Evolutionary conservation across 768 basidiomycete genomes (phyloP).

Genomic region (Kwoniella dendrophila): DNA sequence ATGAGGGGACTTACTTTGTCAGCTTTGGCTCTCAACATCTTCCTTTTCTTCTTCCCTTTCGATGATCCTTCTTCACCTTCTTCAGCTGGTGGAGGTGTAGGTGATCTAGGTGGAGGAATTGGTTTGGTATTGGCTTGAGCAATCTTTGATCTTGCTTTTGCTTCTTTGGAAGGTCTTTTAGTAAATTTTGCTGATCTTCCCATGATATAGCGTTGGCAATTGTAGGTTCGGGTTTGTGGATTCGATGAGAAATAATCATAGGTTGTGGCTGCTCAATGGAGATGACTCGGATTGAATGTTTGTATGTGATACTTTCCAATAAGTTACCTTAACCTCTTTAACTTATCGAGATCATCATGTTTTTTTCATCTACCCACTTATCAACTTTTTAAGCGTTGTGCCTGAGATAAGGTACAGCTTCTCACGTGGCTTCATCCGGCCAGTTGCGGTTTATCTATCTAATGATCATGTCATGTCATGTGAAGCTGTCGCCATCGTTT

Average conservation of each 20-base stretch:
- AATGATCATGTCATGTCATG: no score
- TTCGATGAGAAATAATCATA: not conserved
- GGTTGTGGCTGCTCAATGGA: no score
- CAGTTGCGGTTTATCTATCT: no score
- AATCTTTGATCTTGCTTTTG: constrained; percentile 39
- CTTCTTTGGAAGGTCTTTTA: constrained; percentile 41
- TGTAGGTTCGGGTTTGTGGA: not conserved
- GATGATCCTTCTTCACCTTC: constrained; percentile 14
- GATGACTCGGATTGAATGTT: not conserved
- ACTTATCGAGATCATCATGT: no score
- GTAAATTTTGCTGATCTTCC: constrained; percentile 44
- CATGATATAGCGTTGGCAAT: constrained; percentile 18
- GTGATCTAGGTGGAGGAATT: constrained; percentile 17
- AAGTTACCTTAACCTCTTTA: no score
- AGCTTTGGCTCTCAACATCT: constrained; percentile 41
- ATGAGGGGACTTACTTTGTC: constrained; percentile 33
- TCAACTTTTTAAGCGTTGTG: no score
- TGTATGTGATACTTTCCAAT: no score
- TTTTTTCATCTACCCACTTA: no score
- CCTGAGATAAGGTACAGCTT: no score
- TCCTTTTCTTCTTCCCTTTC: constrained; percentile 38
- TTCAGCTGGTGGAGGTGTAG: constrained; percentile 5
- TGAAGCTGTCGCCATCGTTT: no score
- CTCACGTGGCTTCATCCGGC: no score
- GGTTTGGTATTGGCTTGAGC: constrained; percentile 31